These are phyloP conservation scores for Fusarium sp. DNA, from an alignment of 2,329 filamentous ascomycete species.

Conservation along the genomic window DNA sequence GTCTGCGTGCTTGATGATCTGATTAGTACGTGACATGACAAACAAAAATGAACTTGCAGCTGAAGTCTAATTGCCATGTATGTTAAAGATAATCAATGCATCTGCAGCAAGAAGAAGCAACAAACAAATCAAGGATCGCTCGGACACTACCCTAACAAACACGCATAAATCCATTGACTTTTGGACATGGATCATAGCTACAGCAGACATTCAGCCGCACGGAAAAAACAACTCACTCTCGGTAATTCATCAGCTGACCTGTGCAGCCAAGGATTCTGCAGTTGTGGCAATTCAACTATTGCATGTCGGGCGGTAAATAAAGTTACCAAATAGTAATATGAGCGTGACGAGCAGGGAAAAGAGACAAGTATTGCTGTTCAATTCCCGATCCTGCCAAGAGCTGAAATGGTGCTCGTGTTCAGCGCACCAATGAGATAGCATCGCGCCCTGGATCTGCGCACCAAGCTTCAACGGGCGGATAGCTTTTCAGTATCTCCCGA, in stretches of 20 bases:
- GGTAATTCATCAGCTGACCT: constrained; percentile 13
- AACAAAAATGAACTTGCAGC: constrained; percentile 6
- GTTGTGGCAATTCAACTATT: constrained; percentile 24
- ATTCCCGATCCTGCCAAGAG: constrained; percentile 29
- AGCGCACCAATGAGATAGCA: constrained; percentile 3
- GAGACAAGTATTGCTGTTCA: not conserved
- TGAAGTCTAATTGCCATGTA: not conserved
- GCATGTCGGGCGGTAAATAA: constrained; percentile 3
- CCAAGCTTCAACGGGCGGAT: not conserved
- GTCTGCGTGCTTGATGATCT: constrained; percentile 10
- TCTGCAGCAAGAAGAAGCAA: not conserved
- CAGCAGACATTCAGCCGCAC: not conserved
- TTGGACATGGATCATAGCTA: not conserved
- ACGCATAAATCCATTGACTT: constrained; percentile 1
- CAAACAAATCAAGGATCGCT: not conserved
- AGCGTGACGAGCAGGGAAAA: not conserved
- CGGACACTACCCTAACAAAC: not conserved
- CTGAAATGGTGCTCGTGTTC: not conserved
- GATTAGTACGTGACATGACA: constrained; percentile 1
- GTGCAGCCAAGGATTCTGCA: constrained; percentile 18
- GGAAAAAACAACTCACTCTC: not conserved
- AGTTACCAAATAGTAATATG: not conserved
- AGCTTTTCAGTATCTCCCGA: not conserved
- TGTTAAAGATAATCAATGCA: constrained; percentile 3
- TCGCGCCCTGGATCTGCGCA: constrained; percentile 12